Percentiles rank a stretch among this genome's conserved stretches.
Conservation (phyloP, 371 early-diverging fungal genomes). For the Apophysomyces sp. region DNA sequence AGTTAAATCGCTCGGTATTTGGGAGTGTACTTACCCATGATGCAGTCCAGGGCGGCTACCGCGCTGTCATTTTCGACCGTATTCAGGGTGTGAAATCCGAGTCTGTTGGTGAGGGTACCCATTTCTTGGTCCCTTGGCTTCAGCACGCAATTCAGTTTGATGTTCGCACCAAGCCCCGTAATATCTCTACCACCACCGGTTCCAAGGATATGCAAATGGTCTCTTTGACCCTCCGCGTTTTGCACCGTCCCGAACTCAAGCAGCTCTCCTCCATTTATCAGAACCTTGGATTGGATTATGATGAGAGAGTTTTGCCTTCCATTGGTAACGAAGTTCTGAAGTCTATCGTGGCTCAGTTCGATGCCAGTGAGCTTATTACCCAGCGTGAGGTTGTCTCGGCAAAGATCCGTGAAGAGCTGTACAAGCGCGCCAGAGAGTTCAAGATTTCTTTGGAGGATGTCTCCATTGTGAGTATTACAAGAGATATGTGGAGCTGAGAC, state of each 20-base stretch:
- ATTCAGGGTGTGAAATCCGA: conserved; percentile 85
- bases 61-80: conserved; percentile 97
- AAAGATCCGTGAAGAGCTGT: conserved; percentile 91
- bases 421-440: conserved; percentile 93
- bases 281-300: conserved; percentile 93
- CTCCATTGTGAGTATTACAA: conserved; percentile 75
- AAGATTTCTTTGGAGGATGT: conserved; percentile 97
- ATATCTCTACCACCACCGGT: conserved; percentile 95
- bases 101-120: conserved; percentile 92
- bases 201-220: conserved; percentile 91
- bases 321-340: conserved; percentile 99
- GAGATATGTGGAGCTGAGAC: not conserved
- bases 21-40: not conserved
- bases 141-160: conserved; percentile 80
- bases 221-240: conserved; percentile 89
- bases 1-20: not conserved
- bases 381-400: conserved; percentile 97
- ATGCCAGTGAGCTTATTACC: conserved; percentile 96
- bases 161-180: conserved; percentile 93
- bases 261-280: conserved; percentile 86
- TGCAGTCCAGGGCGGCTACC: conserved; percentile 92
- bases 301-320: conserved; percentile 96
- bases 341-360: conserved; percentile 98
- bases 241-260: conserved; percentile 87
- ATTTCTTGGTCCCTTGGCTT: conserved; percentile 96